Conservation (phyloP, 2,329 filamentous ascomycete species). For the Claviceps africana region DNA sequence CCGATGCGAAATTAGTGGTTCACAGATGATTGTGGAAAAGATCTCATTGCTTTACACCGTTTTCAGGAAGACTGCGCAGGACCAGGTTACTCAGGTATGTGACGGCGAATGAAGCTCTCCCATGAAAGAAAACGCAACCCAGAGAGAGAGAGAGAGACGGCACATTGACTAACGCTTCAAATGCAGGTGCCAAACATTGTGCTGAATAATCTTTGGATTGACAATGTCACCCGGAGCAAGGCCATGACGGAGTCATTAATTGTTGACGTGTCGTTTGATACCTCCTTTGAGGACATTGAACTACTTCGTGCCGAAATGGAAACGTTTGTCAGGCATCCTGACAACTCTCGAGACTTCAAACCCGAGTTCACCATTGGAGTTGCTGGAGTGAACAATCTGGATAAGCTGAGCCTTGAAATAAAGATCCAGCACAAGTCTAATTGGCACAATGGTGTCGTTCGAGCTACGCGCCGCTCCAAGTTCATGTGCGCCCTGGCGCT, state of each 20-base stretch:
- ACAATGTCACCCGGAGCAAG: slow-evolving; percentile 83
- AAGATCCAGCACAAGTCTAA: slow-evolving; percentile 87
- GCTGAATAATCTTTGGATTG: slow-evolving; percentile 85
- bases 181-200: slow-evolving; percentile 79
- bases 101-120: background rate
- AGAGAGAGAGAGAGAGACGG: no score
- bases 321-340: slow-evolving; percentile 65
- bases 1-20: slow-evolving; percentile 63
- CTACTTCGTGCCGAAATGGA: slow-evolving; percentile 73
- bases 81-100: slow-evolving; percentile 52
- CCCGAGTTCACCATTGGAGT: slow-evolving; percentile 69
- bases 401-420: slow-evolving; percentile 72
- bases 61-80: slow-evolving; percentile 70
- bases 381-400: slow-evolving; percentile 65
- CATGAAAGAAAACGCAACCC: background rate
- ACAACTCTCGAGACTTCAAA: slow-evolving; percentile 85
- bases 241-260: slow-evolving; percentile 79
- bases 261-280: slow-evolving; percentile 73
- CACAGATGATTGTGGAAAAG: slow-evolving; percentile 72
- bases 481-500: slow-evolving; percentile 91
- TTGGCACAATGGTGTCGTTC: slow-evolving; percentile 76
- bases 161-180: background rate
- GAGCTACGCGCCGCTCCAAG: slow-evolving; percentile 72
- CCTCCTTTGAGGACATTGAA: slow-evolving; percentile 79
- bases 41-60: slow-evolving; percentile 90